Evolutionary conservation across 2,329 filamentous ascomycete genomes (phyloP), one percentile per base, ranked within the genome.

Genomic region (Hawksworthiomyces lignivorus): DNA sequence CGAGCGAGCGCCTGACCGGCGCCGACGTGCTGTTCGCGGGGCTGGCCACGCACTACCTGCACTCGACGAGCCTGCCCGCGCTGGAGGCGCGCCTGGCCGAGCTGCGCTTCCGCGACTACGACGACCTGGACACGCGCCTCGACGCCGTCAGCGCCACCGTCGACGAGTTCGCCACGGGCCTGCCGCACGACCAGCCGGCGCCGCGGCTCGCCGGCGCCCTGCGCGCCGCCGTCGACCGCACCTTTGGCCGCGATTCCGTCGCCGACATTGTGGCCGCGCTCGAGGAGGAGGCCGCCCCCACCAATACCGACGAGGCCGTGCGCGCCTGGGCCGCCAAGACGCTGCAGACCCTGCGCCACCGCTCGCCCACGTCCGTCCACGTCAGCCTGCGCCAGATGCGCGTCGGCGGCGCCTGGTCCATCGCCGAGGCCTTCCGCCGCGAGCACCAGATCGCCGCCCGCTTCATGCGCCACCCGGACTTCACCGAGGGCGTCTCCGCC

Each of bases 391-490:
- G 78, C 52, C 87, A 94, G 67, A 84, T 97, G 77, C 82, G 80
- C 51, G 63, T 84, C 36, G 87, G 86, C 46, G 65, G 68, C 52
- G 58, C 69, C 26, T 97, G 92, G 92, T 72, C 73, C 49, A 95
- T 98, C 54, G 68, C 75, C 14, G 76, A 95, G 63, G 81, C 90
- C 1, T 98, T 97, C 72, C 71, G 81, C 57, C 80, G 80, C 49
- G 92, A 98, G 68, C 77, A 92, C 63, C 74, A 83, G 56, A 87
- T 98, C 46, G 88, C 90, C 2, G 69, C 74, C 45, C 77, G 80
- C 49, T 97, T 98, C 69, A 97, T 98, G 90, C 72, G 73, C 43
- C 83, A 92, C 60, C 84, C 78, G 5, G 92, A 98, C 63, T 98
- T 98, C 57, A 80, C 80, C 32, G 87, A 94, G 64, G 92, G 92